Evolutionary conservation across 306 rosid species (phyloP), one percentile per base, ranked within the genome.

Genomic region (Quercus variabilis): DNA sequence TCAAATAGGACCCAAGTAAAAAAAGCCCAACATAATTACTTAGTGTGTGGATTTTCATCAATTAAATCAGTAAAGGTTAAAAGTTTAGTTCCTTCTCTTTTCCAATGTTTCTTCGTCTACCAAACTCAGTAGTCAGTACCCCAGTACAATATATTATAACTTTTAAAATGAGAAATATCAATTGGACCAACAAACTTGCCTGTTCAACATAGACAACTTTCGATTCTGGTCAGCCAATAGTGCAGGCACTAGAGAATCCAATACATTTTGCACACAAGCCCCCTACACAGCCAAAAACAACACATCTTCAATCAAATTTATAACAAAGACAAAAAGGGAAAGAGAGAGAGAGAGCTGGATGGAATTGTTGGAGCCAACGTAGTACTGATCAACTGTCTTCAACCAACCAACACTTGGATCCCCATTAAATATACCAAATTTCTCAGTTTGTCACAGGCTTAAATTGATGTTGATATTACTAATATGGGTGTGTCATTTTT

Each of bases 141-240:
- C 33, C 33, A 30, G 5, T 30, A 30, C 5, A 30, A 30, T 30
- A 30, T 30, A 30, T 30, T 30, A 30, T 30, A 30, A 0, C 33
- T 30, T 30, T 30, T 30, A 30, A 30, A 30, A 30, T 30, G 33
- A 30, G 4, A 30, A 30, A 3, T 30, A 30, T 30, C 5, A 30
- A 30, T 30, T 62, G 69, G 69, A 62, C 69, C 38, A 62, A 62
- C 18, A 62, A 62, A 26, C 38, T 85, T 87, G 76, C 98, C 96
- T 87, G 92, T 77, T 92, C 98, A 71, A 89, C 98, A 74, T 89
- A 92, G 19, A 92, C 82, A 92, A 94, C 86, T 88, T 94, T 73
- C 98, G 92, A 43, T 94, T 94, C 84, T 85, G 85, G 69, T 94
- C 92, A 0, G 88, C 96, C 79, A 92, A 62, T 35, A 88, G 70